phyloP scores from a whole-genome alignment of 2,329 filamentous ascomycete species.

The Penicillium olsonii region DNA sequence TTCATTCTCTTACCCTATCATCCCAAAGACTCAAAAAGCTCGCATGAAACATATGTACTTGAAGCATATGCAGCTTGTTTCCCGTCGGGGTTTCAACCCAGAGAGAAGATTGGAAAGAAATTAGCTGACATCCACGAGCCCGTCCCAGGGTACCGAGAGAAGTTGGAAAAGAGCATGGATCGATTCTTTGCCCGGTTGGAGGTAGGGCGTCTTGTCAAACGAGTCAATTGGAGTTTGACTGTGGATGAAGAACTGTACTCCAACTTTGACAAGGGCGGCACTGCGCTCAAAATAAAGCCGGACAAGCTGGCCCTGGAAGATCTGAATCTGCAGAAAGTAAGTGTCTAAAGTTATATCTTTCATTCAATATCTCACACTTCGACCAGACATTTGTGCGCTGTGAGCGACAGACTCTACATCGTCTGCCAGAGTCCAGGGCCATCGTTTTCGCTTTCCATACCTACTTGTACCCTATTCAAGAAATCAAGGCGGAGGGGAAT shows the following conservation, averaged over 20 bases:
- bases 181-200: slow-evolving; percentile 59
- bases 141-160: slow-evolving; percentile 59
- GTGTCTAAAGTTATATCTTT: slow-evolving; percentile 3
- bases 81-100: slow-evolving; percentile 60
- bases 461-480: slow-evolving; percentile 58
- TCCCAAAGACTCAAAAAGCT: neutral
- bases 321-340: slow-evolving; percentile 49
- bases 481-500: slow-evolving; percentile 59
- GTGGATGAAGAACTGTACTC: slow-evolving; percentile 43
- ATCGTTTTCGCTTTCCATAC: slow-evolving; percentile 65
- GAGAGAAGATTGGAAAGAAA: slow-evolving; percentile 54
- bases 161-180: slow-evolving; percentile 63
- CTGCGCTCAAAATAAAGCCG: slow-evolving; percentile 23
- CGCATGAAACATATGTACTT: slow-evolving; percentile 51
- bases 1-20: neutral
- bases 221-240: slow-evolving; percentile 54
- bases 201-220: slow-evolving; percentile 56
- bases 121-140: slow-evolving; percentile 60
- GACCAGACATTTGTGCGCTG: slow-evolving; percentile 52
- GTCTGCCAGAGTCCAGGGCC: slow-evolving; percentile 55
- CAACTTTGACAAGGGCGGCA: slow-evolving; percentile 39
- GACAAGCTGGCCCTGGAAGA: slow-evolving; percentile 32
- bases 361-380: slow-evolving; percentile 11
- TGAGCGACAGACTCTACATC: slow-evolving; percentile 64
- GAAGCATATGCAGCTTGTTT: slow-evolving; percentile 59